These are phyloP conservation scores for Pseudogymnoascus sp. DNA, from an alignment of 2,329 filamentous ascomycete genomes.

Conservation along the genomic window DNA sequence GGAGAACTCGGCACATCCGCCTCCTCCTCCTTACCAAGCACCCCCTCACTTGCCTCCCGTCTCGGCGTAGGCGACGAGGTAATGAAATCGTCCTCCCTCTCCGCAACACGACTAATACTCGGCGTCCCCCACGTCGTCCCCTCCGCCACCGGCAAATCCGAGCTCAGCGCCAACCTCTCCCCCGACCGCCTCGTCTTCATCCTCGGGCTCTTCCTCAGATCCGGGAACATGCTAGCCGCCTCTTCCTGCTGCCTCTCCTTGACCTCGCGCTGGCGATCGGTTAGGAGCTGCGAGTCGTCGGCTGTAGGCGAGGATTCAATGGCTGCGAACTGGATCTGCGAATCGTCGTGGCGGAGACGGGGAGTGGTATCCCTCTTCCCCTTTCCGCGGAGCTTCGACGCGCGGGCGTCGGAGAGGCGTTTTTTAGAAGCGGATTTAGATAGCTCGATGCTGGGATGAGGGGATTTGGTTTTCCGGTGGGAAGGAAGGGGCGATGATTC, in stretches of 20 bases:
- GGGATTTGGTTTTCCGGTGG: neutral
- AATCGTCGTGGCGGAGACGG: slow-evolving; percentile 68
- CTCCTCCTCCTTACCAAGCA: slow-evolving; percentile 34
- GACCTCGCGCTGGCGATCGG: slow-evolving; percentile 72
- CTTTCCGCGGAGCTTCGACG: slow-evolving; percentile 30
- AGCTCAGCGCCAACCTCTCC: slow-evolving; percentile 22
- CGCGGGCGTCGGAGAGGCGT: slow-evolving; percentile 23
- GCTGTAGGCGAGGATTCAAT: slow-evolving; percentile 54
- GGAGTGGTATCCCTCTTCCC: slow-evolving; percentile 35
- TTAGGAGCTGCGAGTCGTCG: slow-evolving; percentile 65
- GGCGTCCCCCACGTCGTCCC: slow-evolving; percentile 31
- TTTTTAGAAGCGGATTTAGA: slow-evolving; percentile 15
- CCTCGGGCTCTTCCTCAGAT: slow-evolving; percentile 51
- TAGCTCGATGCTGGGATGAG: slow-evolving; percentile 12
- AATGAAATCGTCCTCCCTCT: slow-evolving; percentile 31
- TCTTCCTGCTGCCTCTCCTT: slow-evolving; percentile 61
- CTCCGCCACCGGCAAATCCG: slow-evolving; percentile 24
- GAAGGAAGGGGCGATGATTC: slow-evolving; percentile 10
- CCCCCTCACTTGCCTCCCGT: slow-evolving; percentile 43
- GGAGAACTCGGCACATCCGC: slow-evolving; percentile 51
- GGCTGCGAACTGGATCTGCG: slow-evolving; percentile 68
- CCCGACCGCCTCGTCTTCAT: slow-evolving; percentile 13
- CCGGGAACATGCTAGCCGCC: slow-evolving; percentile 58
- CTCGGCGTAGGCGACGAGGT: slow-evolving; percentile 55
- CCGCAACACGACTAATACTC: slow-evolving; percentile 17